Base-by-base conservation (phyloP, 2,329 filamentous ascomycete species). In the Trichophyton rubrum region DNA sequence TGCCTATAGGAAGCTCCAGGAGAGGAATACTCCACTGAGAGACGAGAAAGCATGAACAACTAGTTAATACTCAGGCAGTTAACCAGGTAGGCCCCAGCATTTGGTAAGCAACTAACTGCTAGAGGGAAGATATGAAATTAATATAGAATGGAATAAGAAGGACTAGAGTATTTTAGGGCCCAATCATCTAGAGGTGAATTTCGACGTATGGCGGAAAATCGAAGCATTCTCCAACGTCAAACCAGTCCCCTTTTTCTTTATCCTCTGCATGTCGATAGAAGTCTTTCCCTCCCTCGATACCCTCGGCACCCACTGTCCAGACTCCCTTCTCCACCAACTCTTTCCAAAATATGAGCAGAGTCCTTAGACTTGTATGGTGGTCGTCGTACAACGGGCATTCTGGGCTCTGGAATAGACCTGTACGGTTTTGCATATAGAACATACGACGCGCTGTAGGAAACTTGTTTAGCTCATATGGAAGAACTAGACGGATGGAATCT, bases 201-300 rank as follows among this genome's bases (percentile, higher is more conserved):
- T 53, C 49, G n/a, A 30, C 49, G 1, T 53, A 11, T 27, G 22
- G 27, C n/a, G 49, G 49, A n/a, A 53, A 20, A 24, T 47, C 17
- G 22, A 53, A 53, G 49, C 49, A 53, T 53, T 30, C 49, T 30
- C 22, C 27, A 53, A 53, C 49, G 22, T 58, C 43, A 41, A 43
- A 45, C 56, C 20, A 45, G 24, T 24, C 35, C 11, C 33, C 56
- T 24, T 45, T 47, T 17, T n/a, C 20, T 27, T 24, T 15, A 30
- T 58, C 55, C 33, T 33, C 55, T 13, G 55, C 55, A 1, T 40
- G 33, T 41, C 40, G 33, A 38, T 41, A 57, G 40, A 40, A 33
- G 24, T 56, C 53, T 35, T 35, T 56, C 30, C 53, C 53, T n/a
- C 53, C 53, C 53, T 56, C 30, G n/a, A 56, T 40, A 9, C 53